Evolutionary conservation across 305 asterid species (phyloP), one percentile per base, ranked within the genome.

Genomic region (Solanum hybrid): DNA sequence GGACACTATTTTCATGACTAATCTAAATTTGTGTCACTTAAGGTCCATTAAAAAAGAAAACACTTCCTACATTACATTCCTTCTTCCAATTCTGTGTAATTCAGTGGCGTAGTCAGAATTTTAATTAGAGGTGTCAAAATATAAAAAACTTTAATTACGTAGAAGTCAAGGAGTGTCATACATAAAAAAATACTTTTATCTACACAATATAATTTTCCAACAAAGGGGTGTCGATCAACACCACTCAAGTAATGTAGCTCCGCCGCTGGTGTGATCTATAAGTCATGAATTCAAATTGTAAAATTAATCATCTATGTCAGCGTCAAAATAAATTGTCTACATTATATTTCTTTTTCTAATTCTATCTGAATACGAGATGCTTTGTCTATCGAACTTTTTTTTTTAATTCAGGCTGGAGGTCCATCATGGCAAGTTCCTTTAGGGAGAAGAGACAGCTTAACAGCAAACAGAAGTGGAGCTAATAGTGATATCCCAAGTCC

Each of bases 381-480:
- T 76, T 76, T 4, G 4, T 33, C 1, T 20, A 33, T 5, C 28
- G 0, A 76, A 4, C 2, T 61, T 20, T 20, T 20, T 16, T 71
- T 26, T 2, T 22, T 20, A 34, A 20, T 11, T 78, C 85, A 96
- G 98, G 93, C 95, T 80, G 99, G 98, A 90, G 99, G 99, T 33
- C 97, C 95, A 39, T 85, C 93, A 3, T 97, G 99, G 99, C 89
- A 71, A 87, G 98, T 96, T 46, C 89, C 90, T 28, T 90, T 97
- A 35, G 99, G 99, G 20, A 94, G 99, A 94, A 95, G 97, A 92
- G 98, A 97, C 90, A 97, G 98, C 80, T 51, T 94, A 33, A 90
- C 93, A 14, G 94, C 95, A 76, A 97, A 97, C 35, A 96, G 87
- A 87, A 92, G 93, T 7, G 99, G 93, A 71, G 97, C 98, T 3